These are phyloP conservation scores for Leccinum boreale DNA, from an alignment of 768 basidiomycete species.

Conservation along the genomic window DNA sequence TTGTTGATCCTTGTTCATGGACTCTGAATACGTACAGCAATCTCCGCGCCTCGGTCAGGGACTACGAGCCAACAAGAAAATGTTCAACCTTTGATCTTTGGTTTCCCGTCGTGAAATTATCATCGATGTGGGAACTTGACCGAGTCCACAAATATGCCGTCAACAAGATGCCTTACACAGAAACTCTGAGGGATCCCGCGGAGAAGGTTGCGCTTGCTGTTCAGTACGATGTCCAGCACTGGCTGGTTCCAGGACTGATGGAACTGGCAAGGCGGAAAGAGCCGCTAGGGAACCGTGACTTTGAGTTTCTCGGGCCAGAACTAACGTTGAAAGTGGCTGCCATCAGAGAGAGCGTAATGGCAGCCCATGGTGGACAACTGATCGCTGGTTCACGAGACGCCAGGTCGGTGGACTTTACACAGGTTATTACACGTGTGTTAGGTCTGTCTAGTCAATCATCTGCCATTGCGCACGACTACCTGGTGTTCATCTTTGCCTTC, in stretches of 20 bases:
- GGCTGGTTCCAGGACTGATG: slow-evolving; percentile 32
- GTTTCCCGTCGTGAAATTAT: slow-evolving; percentile 38
- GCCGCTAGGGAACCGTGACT: slow-evolving; percentile 16
- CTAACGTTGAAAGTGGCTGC: slow-evolving; percentile 18
- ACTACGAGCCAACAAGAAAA: neutral
- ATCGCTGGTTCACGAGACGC: neutral
- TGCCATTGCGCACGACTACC: neutral
- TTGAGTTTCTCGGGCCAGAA: slow-evolving; percentile 14
- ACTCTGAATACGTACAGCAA: neutral
- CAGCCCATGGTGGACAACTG: neutral
- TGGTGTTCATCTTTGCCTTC: neutral
- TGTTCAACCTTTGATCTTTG: slow-evolving; percentile 26
- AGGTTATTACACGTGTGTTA: slow-evolving; percentile 7
- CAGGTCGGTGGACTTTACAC: slow-evolving; percentile 12
- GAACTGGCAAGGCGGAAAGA: slow-evolving; percentile 17
- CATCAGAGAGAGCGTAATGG: slow-evolving; percentile 18
- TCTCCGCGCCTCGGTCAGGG: neutral
- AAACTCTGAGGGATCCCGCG: slow-evolving; percentile 6
- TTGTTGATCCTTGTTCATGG: neutral
- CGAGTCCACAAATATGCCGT: slow-evolving; percentile 30
- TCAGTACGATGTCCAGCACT: slow-evolving; percentile 30
- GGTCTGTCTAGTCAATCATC: neutral
- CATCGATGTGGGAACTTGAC: slow-evolving; percentile 38
- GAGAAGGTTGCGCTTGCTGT: slow-evolving; percentile 32
- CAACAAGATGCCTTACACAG: slow-evolving; percentile 21